phyloP scores from a whole-genome alignment of 1,139 yeast genomes.

The Suhomyces taliae region DNA sequence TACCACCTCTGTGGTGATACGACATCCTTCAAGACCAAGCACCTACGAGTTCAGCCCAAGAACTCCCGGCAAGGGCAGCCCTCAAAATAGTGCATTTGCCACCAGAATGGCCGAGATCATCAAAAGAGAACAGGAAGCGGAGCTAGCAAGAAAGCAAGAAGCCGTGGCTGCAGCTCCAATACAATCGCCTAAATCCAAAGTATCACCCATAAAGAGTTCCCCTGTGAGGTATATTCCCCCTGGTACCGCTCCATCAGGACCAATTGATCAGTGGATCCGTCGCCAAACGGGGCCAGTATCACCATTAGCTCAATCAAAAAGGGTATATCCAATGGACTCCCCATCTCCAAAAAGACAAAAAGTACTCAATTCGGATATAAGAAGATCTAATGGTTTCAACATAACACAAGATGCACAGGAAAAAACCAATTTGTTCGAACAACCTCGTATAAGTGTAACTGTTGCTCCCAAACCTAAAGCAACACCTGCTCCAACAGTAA shows the following conservation, averaged over 20 bases:
- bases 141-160: background rate
- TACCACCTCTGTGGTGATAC: background rate
- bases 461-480: background rate
- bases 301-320: no score
- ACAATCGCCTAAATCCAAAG: background rate
- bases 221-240: no score
- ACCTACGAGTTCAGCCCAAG: background rate
- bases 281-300: background rate
- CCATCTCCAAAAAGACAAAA: no score
- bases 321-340: no score
- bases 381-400: background rate
- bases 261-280: background rate
- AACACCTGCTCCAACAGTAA: background rate
- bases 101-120: slow-evolving; percentile 3
- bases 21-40: background rate
- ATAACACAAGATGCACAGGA: no score
- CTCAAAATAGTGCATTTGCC: slow-evolving; percentile 1
- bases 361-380: background rate
- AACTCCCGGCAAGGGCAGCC: background rate
- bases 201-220: background rate
- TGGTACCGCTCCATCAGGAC: background rate
- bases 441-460: no score
- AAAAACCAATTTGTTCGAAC: no score
- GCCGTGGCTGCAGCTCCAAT: background rate
- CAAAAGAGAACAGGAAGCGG: slow-evolving; percentile 1